phyloP scores from a whole-genome alignment of 1,284 basidiomycete species.

The Cryptococcus depauperatus region DNA sequence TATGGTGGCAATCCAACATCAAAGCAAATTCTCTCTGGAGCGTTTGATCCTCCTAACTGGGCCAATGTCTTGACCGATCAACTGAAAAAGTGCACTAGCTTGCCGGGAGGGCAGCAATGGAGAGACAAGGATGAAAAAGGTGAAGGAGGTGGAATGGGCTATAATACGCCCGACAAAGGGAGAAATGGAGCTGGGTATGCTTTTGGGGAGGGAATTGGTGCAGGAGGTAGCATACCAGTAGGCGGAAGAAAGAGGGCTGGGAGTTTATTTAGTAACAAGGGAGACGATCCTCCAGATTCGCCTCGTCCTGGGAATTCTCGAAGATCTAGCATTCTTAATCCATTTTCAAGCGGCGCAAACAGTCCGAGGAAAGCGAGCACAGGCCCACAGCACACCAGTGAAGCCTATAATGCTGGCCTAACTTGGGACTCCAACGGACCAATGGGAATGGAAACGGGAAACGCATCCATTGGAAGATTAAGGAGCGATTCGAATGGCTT shows the following conservation, averaged over 20 bases:
- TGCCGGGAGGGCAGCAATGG: slow-evolving; percentile 63
- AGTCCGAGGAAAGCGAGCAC: slow-evolving; percentile 12
- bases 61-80: slow-evolving; percentile 62
- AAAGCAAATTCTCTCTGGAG: slow-evolving; percentile 70
- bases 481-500: slow-evolving; percentile 22
- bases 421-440: slow-evolving; percentile 30
- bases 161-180: slow-evolving; percentile 40
- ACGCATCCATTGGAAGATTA: slow-evolving; percentile 11
- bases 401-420: slow-evolving; percentile 36
- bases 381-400: slow-evolving; percentile 14
- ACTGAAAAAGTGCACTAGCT: slow-evolving; percentile 62
- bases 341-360: slow-evolving; percentile 20
- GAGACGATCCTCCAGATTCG: slow-evolving; percentile 1
- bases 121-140: slow-evolving; percentile 50
- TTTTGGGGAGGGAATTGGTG: slow-evolving; percentile 41
- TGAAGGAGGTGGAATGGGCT: slow-evolving; percentile 37
- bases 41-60: slow-evolving; percentile 67
- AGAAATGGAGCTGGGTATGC: slow-evolving; percentile 24
- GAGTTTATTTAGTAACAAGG: slow-evolving; percentile 12
- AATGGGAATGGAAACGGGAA: slow-evolving; percentile 9
- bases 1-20: slow-evolving; percentile 66
- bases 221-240: slow-evolving; percentile 18
- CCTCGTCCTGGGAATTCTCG: slow-evolving; percentile 6
- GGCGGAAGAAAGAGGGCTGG: slow-evolving; percentile 16
- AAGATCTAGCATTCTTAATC: slow-evolving; percentile 21